Evolutionary conservation across 345 rosid species (phyloP).

Genomic region (Eucalyptus grandis): DNA sequence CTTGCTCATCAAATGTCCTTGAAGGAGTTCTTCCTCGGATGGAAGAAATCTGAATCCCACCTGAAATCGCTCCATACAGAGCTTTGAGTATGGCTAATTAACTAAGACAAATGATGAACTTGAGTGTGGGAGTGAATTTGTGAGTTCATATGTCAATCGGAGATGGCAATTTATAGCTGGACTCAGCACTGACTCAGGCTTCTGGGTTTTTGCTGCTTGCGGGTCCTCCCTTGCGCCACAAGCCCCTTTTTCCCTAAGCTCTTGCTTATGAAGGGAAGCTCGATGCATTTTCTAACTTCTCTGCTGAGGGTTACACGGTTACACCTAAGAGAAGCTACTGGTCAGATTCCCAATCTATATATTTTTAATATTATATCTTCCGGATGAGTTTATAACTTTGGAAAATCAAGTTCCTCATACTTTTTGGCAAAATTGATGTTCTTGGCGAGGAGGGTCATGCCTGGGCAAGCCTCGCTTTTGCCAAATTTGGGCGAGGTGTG

Average conservation of each 20-base stretch:
- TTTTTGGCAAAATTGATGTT: not conserved
- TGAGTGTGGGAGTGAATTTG: not conserved
- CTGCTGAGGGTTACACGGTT: not conserved
- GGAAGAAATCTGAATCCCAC: not conserved
- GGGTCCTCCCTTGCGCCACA: not conserved
- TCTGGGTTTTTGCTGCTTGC: not conserved
- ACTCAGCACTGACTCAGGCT: not conserved
- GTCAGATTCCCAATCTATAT: not conserved
- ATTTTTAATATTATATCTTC: not conserved
- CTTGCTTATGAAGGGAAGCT: not conserved
- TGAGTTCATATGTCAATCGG: not conserved
- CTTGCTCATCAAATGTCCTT: not conserved
- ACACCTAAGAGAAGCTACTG: not conserved
- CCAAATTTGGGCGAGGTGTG: not conserved
- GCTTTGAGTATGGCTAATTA: not conserved
- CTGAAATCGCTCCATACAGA: not conserved
- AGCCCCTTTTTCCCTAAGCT: not conserved
- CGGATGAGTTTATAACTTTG: not conserved
- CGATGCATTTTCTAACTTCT: not conserved
- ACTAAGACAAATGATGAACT: not conserved
- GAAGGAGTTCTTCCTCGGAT: not conserved
- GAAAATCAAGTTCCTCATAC: not conserved
- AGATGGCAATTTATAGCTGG: not conserved
- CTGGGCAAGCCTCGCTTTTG: not conserved
- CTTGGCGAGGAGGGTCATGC: not conserved